Evolutionary conservation across 805 yeast species (phyloP).

Genomic region (Priceomyces carsonii): DNA sequence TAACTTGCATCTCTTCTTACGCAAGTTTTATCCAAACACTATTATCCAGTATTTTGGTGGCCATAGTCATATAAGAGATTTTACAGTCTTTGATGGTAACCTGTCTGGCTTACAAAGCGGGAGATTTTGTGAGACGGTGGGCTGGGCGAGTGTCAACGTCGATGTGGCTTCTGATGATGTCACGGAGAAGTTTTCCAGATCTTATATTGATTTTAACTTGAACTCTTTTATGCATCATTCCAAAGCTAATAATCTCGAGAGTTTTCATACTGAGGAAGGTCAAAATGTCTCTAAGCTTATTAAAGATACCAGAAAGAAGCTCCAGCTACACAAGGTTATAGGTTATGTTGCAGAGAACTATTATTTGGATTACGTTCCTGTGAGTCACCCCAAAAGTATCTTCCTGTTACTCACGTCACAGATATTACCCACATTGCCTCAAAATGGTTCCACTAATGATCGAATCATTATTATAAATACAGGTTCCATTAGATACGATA

Average conservation of each 20-base stretch:
- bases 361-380: conserved; percentile 66
- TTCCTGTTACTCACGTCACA: conserved; percentile 57
- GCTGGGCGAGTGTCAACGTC: conserved; percentile 67
- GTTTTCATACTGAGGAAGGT: conserved; percentile 62
- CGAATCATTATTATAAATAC: conserved; percentile 70
- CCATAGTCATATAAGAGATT: conserved; percentile 90
- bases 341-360: conserved; percentile 67
- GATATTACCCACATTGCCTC: conserved; percentile 51
- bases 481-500: conserved; percentile 85
- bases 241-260: conserved; percentile 18
- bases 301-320: conserved; percentile 38
- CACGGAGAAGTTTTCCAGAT: conserved; percentile 44
- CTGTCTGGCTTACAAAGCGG: conserved; percentile 91
- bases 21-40: conserved; percentile 58
- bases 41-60: conserved; percentile 91
- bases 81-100: conserved; percentile 60
- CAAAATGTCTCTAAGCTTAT: conserved; percentile 46
- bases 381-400: conserved; percentile 48
- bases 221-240: conserved; percentile 71
- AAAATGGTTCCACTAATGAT: conserved; percentile 19
- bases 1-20: conserved; percentile 48
- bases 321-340: conserved; percentile 54
- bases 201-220: conserved; percentile 80
- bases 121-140: conserved; percentile 90
- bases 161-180: conserved; percentile 16